Evolutionary conservation across 2,329 filamentous ascomycete species (phyloP), one percentile per base, ranked within the genome.

Genomic region (Cercospora brassicicola): DNA sequence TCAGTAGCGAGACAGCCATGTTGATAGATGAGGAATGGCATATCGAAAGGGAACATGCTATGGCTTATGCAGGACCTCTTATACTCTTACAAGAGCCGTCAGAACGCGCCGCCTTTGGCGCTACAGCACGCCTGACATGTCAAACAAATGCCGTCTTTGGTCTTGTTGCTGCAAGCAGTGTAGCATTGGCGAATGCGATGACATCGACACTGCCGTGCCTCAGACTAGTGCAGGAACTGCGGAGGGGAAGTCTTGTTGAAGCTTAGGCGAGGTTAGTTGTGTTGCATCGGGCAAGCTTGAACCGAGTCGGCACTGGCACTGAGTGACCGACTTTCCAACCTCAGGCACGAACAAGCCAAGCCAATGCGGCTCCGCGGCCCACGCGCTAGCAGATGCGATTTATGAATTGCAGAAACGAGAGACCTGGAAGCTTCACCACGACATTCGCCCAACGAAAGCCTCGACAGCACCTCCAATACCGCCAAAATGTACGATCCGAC

Each of bases 401-500:
- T 64, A 64, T 56, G 60, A 62, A 51, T 33, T 62, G 42, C 60
- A 51, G 39, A n/a, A 33, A 28, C 39, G 26, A 31, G 20, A 26
- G 60, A 51, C 26, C 11, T 26, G 28, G 28, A 42, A 55, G 61
- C 45, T 64, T 56, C 18, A 64, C 45, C 60, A 62, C 62, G 62
- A 60, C 64, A 61, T 57, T 56, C 64, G 56, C 64, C 64, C 28
- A 65, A 55, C 56, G 55, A 53, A 61, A 28, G 18, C 56, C 18
- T 56, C 61, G 65, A 53, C 68, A 66, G 57, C 59, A 64, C 31
- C 36, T 65, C 15, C 71, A 78, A 73, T 69, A 77, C 80, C 78
- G 81, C 78, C 80, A 83, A 82, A 77, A 84, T 84, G 78, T 79
- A 70, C 60, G 76, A 39, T 3, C 10, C 56, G 30, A 18, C n/a